A percentile compares a stretch with the other conserved stretches of the same genome.
phyloP scores from a whole-genome alignment of 345 rosid genomes.

The Moricandia arvensis region DNA sequence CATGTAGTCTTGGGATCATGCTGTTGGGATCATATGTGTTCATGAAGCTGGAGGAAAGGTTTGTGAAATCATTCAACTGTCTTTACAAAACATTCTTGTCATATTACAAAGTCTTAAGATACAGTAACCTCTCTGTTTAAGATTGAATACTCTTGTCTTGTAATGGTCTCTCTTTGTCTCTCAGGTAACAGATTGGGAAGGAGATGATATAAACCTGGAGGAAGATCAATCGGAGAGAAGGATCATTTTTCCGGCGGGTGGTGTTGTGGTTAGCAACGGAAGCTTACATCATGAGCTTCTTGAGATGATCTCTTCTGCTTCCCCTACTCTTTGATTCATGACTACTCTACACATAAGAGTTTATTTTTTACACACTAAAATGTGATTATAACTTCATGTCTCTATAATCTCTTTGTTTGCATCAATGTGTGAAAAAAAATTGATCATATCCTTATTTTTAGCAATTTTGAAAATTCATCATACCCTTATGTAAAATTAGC shows the following conservation, averaged over 20 bases:
- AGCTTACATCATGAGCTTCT: conserved; percentile 50
- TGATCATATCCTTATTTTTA: not conserved
- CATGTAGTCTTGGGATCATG: conserved; percentile 92
- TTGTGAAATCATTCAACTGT: not conserved
- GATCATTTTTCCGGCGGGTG: conserved; percentile 55
- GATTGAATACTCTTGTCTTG: not conserved
- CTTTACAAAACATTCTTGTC: not conserved
- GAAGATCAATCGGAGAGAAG: conserved; percentile 64
- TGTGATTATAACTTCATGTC: not conserved
- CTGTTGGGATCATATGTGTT: conserved; percentile 81
- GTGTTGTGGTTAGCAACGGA: conserved; percentile 65
- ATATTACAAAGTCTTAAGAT: not conserved
- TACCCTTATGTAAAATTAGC: not conserved
- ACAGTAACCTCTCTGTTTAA: no score
- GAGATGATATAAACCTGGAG: conserved; percentile 49
- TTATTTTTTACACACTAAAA: not conserved
- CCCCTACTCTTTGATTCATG: conserved; percentile 25
- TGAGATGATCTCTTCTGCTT: conserved; percentile 47
- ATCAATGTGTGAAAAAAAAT: not conserved
- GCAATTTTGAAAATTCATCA: not conserved
- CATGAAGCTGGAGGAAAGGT: conserved; percentile 97
- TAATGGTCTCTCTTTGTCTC: not conserved
- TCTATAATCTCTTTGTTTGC: not conserved
- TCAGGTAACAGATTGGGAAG: conserved; percentile 83
- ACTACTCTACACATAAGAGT: not conserved